phyloP scores from a whole-genome alignment of 2,329 filamentous ascomycete genomes.

The Pyrenophora seminiperda region DNA sequence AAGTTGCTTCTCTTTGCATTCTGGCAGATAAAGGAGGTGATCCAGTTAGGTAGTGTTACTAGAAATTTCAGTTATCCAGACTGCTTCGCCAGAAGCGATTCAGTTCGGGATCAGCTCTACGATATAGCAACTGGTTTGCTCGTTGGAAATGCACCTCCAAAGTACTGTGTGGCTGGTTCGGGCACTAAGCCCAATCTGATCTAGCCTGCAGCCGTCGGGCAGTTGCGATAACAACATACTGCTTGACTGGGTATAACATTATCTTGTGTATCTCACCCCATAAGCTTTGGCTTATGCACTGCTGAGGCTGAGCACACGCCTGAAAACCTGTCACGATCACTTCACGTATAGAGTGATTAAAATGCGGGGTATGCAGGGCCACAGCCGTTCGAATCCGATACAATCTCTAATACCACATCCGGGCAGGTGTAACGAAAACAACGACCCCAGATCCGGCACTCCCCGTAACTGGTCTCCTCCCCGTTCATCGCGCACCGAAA shows the following conservation, averaged over 20 bases:
- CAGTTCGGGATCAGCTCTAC: no score
- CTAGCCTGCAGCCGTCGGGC: constrained; percentile 6
- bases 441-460: no score
- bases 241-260: constrained; percentile 18
- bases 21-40: no score
- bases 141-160: no score
- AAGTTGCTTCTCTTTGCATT: no score
- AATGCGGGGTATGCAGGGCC: not conserved
- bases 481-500: not conserved
- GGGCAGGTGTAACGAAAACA: no score
- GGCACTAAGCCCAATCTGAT: constrained; percentile 1
- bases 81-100: no score
- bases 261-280: not conserved
- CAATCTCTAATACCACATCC: not conserved
- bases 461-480: no score
- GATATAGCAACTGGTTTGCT: no score
- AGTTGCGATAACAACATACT: constrained; percentile 21
- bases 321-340: not conserved
- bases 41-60: no score
- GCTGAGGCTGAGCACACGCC: not conserved
- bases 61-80: no score
- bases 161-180: not conserved
- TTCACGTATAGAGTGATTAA: no score
- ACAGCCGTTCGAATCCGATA: not conserved
- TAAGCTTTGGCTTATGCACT: not conserved